These are phyloP conservation scores for Dictyostelium citrinum DNA, from an alignment of 78 protist genomes.

Conservation along the genomic window DNA sequence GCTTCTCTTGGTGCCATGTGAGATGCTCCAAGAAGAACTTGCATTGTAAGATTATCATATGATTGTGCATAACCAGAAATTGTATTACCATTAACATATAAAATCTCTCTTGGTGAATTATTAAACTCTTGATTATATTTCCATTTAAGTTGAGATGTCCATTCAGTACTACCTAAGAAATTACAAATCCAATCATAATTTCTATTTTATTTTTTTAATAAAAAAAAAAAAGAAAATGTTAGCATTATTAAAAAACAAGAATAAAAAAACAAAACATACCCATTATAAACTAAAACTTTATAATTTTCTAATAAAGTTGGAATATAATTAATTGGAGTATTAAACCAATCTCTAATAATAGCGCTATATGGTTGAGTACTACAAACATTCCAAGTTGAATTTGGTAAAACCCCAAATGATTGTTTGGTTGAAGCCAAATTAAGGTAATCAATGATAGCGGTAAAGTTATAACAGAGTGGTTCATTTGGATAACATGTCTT, in stretches of 20 bases:
- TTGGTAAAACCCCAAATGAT: neutral
- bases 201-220: neutral
- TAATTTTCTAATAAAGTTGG: slow-evolving; percentile 54
- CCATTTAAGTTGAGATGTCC: slow-evolving; percentile 54
- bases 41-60: slow-evolving; percentile 52
- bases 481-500: slow-evolving; percentile 23
- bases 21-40: slow-evolving; percentile 76
- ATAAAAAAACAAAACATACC: neutral
- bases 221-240: no score
- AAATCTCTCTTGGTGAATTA: neutral
- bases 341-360: slow-evolving; percentile 63
- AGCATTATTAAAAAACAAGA: no score
- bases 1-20: slow-evolving; percentile 80
- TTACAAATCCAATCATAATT: slow-evolving; percentile 62
- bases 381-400: slow-evolving; percentile 64
- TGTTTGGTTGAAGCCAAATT: neutral
- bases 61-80: slow-evolving; percentile 73
- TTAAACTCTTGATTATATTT: neutral
- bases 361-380: neutral
- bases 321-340: slow-evolving; percentile 35
- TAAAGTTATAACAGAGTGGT: slow-evolving; percentile 90
- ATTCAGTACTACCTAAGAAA: slow-evolving; percentile 36
- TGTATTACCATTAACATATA: neutral
- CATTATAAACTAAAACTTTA: slow-evolving; percentile 40
- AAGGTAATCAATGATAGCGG: slow-evolving; percentile 20